Percentiles rank a stretch among this genome's conserved stretches.
Conservation (phyloP, 1,284 basidiomycete species). For the Anthracocystis panici-leucophaei region DNA sequence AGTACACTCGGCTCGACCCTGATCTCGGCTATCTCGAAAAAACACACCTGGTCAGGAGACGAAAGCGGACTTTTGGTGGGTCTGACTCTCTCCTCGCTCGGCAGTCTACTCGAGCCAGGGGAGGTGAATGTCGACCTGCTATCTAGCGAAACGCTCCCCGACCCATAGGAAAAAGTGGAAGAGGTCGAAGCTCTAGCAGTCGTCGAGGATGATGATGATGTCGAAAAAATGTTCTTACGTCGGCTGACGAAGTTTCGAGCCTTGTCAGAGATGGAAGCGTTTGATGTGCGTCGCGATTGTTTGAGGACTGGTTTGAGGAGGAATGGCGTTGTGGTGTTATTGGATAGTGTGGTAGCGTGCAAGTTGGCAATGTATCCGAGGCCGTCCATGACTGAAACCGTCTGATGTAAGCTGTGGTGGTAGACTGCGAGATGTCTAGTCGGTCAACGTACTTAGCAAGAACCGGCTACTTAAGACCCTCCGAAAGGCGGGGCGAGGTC, state of each 20-base stretch:
- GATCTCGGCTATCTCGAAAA: neutral
- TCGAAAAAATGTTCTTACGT: constrained; percentile 21
- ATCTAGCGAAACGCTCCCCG: neutral
- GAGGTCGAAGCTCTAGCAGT: neutral
- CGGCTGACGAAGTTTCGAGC: constrained; percentile 19
- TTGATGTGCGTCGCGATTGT: neutral
- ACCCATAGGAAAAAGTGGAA: neutral
- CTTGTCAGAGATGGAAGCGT: constrained; percentile 12
- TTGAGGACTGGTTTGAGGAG: constrained; percentile 13
- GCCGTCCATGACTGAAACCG: constrained; percentile 37
- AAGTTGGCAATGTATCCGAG: constrained; percentile 26
- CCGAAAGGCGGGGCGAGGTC: no score
- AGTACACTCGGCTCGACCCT: neutral
- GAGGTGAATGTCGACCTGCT: neutral
- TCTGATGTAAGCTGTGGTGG: neutral
- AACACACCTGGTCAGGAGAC: neutral
- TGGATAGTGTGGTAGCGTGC: constrained; percentile 14
- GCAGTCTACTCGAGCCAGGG: neutral
- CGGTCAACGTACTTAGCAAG: no score
- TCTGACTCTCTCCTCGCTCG: neutral
- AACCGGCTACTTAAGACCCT: no score
- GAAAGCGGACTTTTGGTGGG: neutral
- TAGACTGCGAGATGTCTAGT: neutral
- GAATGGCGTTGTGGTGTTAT: neutral
- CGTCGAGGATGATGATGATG: constrained; percentile 3